Percentiles rank a stretch among this genome's conserved stretches.
These are phyloP conservation scores for Mortierella sp. DNA, from an alignment of 371 early-diverging fungal species.

Conservation along the genomic window DNA sequence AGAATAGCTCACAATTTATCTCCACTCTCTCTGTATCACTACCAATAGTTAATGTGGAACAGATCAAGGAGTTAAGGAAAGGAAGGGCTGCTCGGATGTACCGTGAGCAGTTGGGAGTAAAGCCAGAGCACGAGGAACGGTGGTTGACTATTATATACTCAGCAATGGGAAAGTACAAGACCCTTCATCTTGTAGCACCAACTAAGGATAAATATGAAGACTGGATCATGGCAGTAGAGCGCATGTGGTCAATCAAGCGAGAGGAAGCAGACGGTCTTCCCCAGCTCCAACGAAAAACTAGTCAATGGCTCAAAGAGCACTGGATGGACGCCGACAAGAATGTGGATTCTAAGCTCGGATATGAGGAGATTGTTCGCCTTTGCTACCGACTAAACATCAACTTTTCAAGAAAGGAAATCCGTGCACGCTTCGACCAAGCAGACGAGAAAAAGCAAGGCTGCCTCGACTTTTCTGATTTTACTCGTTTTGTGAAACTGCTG, in stretches of 20 bases:
- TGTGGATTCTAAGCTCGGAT: constrained; percentile 52
- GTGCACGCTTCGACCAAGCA: constrained; percentile 53
- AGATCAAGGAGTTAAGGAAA: constrained; percentile 59
- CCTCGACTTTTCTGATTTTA: constrained; percentile 55
- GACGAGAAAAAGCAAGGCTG: constrained; percentile 49
- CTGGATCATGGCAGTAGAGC: constrained; percentile 55
- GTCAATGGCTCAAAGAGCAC: constrained; percentile 57
- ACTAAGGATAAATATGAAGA: constrained; percentile 50
- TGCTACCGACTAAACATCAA: constrained; percentile 59
- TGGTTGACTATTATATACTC: constrained; percentile 60
- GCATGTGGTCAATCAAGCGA: constrained; percentile 54
- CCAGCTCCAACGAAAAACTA: constrained; percentile 52
- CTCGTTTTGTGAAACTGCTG: constrained; percentile 57
- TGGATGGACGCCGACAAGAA: constrained; percentile 62
- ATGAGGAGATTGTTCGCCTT: constrained; percentile 55
- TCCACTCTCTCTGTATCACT: neutral
- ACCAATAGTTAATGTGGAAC: constrained; percentile 59
- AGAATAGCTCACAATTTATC: neutral
- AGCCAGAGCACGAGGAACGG: constrained; percentile 49
- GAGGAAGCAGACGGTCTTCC: constrained; percentile 53
- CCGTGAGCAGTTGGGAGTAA: constrained; percentile 53
- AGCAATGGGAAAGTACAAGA: constrained; percentile 58
- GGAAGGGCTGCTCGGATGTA: constrained; percentile 57
- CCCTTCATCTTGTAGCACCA: constrained; percentile 57
- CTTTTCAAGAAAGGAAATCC: constrained; percentile 56